phyloP scores from a whole-genome alignment of 768 basidiomycete species.

The Boletus rex-veris region DNA sequence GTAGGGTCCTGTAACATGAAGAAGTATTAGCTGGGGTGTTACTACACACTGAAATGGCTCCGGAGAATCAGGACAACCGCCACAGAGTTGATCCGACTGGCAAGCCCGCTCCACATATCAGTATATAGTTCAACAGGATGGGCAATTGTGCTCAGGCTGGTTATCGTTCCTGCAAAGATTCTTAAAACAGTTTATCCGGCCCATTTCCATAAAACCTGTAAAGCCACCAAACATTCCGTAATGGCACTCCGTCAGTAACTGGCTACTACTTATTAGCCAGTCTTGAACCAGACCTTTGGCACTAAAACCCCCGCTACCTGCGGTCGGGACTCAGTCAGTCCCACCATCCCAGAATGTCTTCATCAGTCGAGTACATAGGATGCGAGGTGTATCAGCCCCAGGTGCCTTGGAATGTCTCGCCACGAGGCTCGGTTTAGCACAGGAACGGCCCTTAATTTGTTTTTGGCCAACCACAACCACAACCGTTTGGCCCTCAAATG shows the following conservation, averaged over 20 bases:
- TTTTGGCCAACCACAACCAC: too few relatives aligned
- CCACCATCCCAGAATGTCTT: too few relatives aligned
- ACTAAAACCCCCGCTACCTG: neutral
- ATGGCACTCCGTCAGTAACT: neutral
- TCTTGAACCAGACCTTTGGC: neutral
- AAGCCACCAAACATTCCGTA: neutral
- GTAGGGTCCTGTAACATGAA: neutral
- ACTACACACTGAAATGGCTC: neutral
- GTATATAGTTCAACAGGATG: too few relatives aligned
- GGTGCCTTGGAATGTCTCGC: neutral
- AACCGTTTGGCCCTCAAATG: too few relatives aligned
- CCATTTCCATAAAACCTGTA: too few relatives aligned
- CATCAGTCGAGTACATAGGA: neutral
- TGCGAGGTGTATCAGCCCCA: neutral
- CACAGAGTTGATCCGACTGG: neutral
- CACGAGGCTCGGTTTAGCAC: neutral
- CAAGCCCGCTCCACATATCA: neutral
- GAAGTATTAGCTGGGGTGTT: neutral
- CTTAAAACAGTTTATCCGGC: neutral
- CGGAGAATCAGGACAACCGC: too few relatives aligned
- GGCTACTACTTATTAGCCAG: neutral
- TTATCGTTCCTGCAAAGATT: too few relatives aligned
- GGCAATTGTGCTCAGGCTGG: too few relatives aligned
- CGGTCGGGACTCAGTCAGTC: neutral
- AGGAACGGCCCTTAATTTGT: neutral